A percentile compares a stretch with the other conserved stretches of the same genome.
These are phyloP conservation scores for Nakaseomyces glabratus DNA, from an alignment of 1,139 yeast species.

Conservation along the genomic window DNA sequence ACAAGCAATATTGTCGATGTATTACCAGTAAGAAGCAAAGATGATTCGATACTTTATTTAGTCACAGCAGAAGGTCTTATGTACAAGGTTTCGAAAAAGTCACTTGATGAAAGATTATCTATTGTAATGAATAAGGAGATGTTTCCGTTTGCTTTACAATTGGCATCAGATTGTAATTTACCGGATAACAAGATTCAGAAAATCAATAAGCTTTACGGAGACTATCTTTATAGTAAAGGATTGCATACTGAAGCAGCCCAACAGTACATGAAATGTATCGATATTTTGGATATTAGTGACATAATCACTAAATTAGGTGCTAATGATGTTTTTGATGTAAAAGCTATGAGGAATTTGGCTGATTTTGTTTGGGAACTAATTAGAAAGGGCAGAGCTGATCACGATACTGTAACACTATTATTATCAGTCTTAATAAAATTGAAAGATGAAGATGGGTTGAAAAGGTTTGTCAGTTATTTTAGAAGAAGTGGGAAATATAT, in stretches of 20 bases:
- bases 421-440: slow-evolving; percentile 79
- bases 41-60: slow-evolving; percentile 40
- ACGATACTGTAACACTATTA: slow-evolving; percentile 75
- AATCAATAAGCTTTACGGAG: slow-evolving; percentile 64
- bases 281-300: slow-evolving; percentile 56
- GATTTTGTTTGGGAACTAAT: slow-evolving; percentile 57
- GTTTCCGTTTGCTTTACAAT: slow-evolving; percentile 60
- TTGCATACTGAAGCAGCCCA: slow-evolving; percentile 61
- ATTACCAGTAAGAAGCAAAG: slow-evolving; percentile 40
- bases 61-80: slow-evolving; percentile 71
- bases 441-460: slow-evolving; percentile 51
- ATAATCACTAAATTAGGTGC: slow-evolving; percentile 76
- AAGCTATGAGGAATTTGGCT: slow-evolving; percentile 40
- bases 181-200: slow-evolving; percentile 33
- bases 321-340: slow-evolving; percentile 47
- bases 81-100: slow-evolving; percentile 58
- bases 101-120: slow-evolving; percentile 58
- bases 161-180: slow-evolving; percentile 43
- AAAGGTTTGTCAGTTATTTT: slow-evolving; percentile 45
- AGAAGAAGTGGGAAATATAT: slow-evolving; percentile 34
- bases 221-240: slow-evolving; percentile 55
- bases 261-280: slow-evolving; percentile 51
- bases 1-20: slow-evolving; percentile 53
- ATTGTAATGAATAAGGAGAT: slow-evolving; percentile 62
- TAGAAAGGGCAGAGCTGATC: slow-evolving; percentile 44